Percentiles rank a stretch among this genome's conserved stretches.
These are phyloP conservation scores for Haplosporangium sp. DNA, from an alignment of 371 early-diverging fungal genomes.

Conservation along the genomic window DNA sequence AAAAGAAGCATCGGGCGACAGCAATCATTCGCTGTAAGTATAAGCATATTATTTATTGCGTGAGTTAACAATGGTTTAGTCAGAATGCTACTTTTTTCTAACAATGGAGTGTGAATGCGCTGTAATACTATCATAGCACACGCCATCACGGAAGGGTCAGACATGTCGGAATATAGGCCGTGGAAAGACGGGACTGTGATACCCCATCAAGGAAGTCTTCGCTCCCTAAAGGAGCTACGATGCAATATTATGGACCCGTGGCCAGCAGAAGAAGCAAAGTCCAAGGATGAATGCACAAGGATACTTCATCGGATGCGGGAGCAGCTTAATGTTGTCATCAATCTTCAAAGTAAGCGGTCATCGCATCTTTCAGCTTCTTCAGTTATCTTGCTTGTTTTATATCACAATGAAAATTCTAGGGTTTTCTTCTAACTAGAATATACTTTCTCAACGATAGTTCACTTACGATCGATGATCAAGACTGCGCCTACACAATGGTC, in stretches of 20 bases:
- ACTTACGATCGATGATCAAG: slow-evolving; percentile 47
- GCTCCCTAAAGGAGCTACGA: slow-evolving; percentile 18
- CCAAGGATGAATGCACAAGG: slow-evolving; percentile 45
- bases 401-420: not conserved
- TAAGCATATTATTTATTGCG: not conserved
- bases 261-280: slow-evolving; percentile 36
- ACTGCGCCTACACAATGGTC: slow-evolving; percentile 37
- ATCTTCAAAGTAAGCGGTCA: slow-evolving; percentile 41
- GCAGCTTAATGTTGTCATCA: slow-evolving; percentile 51
- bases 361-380: not conserved
- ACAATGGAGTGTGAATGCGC: not conserved
- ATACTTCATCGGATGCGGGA: slow-evolving; percentile 54
- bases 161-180: slow-evolving; percentile 41
- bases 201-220: slow-evolving; percentile 30
- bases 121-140: slow-evolving; percentile 19
- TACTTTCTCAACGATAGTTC: slow-evolving; percentile 21
- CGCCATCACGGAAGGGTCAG: slow-evolving; percentile 39
- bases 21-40: slow-evolving; percentile 39
- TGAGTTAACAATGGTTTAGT: not conserved
- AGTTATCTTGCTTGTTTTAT: not conserved
- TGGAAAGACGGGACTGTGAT: slow-evolving; percentile 44
- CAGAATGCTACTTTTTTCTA: not conserved
- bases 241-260: slow-evolving; percentile 36
- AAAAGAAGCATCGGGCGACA: slow-evolving; percentile 33
- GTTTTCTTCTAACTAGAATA: not conserved